phyloP scores from a whole-genome alignment of 345 rosid species.

The Angophora floribunda region DNA sequence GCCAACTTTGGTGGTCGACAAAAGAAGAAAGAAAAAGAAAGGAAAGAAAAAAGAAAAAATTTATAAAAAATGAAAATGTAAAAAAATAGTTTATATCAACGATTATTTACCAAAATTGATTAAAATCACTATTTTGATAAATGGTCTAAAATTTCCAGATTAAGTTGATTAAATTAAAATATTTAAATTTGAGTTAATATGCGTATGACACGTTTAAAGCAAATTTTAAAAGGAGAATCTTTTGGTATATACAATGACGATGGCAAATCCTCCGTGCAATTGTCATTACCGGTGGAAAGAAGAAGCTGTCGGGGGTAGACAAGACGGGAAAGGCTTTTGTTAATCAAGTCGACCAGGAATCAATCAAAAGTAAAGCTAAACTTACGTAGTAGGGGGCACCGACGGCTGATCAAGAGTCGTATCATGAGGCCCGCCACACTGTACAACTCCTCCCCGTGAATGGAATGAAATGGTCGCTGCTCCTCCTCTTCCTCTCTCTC shows the following conservation, averaged over 20 bases:
- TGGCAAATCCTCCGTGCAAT: not conserved
- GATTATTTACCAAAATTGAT: no score
- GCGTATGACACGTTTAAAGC: no score
- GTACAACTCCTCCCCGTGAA: not conserved
- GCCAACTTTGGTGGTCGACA: fast-evolving
- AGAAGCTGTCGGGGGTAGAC: not conserved
- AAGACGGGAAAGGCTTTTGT: not conserved
- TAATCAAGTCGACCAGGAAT: not conserved
- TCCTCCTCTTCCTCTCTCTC: not conserved
- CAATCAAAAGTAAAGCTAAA: not conserved
- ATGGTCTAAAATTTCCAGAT: no score
- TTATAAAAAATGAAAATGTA: no score
- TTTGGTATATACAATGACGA: not conserved
- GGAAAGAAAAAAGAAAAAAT: no score
- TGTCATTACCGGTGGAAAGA: not conserved
- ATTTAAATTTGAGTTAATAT: no score
- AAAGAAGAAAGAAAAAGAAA: no score
- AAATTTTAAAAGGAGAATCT: not conserved
- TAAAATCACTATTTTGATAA: fast-evolving
- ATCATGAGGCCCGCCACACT: not conserved
- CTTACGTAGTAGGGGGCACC: not conserved
- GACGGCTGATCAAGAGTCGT: not conserved
- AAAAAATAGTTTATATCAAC: no score
- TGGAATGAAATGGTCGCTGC: not conserved
- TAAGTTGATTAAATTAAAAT: no score